These are phyloP conservation scores for Nakazawaea populi DNA, from an alignment of 805 yeast species.

Conservation along the genomic window DNA sequence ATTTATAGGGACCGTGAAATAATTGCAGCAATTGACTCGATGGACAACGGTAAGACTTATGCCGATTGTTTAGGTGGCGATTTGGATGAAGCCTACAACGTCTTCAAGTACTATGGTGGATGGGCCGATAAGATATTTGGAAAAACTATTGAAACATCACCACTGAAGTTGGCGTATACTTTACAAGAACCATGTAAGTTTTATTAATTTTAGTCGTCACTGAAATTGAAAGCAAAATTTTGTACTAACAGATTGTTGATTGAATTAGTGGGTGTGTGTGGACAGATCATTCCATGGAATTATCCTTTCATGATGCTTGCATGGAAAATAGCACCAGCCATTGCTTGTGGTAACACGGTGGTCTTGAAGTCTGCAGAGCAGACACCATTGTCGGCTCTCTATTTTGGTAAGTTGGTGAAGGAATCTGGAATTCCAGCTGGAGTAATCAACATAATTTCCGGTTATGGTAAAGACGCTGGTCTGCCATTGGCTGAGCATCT, in stretches of 20 bases:
- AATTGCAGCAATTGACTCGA: slow-evolving; percentile 48
- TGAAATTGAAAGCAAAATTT: no score
- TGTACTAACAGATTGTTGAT: not conserved
- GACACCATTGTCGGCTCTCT: slow-evolving; percentile 42
- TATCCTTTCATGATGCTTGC: slow-evolving; percentile 45
- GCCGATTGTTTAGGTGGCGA: slow-evolving; percentile 42
- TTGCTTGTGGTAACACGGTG: slow-evolving; percentile 43
- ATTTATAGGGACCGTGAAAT: slow-evolving; percentile 44
- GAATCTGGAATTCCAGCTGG: slow-evolving; percentile 46
- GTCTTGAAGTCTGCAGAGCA: slow-evolving; percentile 44
- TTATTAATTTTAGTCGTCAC: slow-evolving; percentile 15
- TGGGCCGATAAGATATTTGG: slow-evolving; percentile 75
- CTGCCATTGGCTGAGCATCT: slow-evolving; percentile 39
- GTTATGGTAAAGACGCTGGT: slow-evolving; percentile 39
- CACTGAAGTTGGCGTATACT: slow-evolving; percentile 46
- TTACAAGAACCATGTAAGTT: slow-evolving; percentile 38
- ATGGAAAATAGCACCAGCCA: slow-evolving; percentile 42
- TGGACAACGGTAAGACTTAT: slow-evolving; percentile 54
- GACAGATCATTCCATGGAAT: slow-evolving; percentile 49
- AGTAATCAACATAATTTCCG: slow-evolving; percentile 40
- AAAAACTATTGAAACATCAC: slow-evolving; percentile 48
- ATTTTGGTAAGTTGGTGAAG: slow-evolving; percentile 34
- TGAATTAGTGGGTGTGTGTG: slow-evolving; percentile 37
- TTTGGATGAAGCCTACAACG: slow-evolving; percentile 43
- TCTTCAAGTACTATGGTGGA: slow-evolving; percentile 67